Evolutionary conservation across 139 green algal genomes (phyloP), one percentile per base, ranked within the genome.

Genomic region (Spirogloea muscicola): DNA sequence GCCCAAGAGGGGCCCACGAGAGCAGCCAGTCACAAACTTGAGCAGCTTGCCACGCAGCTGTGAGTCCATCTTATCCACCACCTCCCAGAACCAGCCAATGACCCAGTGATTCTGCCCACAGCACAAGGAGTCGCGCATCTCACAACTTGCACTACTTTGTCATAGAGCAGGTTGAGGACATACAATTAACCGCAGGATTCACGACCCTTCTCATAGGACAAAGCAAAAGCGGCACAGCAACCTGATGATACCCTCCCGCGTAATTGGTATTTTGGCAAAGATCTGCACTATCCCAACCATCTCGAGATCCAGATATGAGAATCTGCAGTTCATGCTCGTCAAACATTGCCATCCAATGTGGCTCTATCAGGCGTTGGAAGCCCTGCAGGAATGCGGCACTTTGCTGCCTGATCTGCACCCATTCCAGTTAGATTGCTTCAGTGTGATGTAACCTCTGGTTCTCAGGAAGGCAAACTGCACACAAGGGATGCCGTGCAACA

Each of bases 1-100:
- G 6, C 94, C 94, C 41, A 98, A 84, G 41, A 97, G 79, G 3
- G 94, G 94, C 0, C 90, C 81, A 5, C 92, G 82, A 39, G 79
- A 88, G 82, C 86, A 91, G 51, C 81, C 84, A 2, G 93, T 98
- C 2, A 92, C 88, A 74, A 98, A 98, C 86, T 85, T 87, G 37
- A 97, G 84, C 49, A 96, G 89, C n/a, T 62, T 27, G 27, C 52
- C 29, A 41, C 77, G 63, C 41, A 83, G 61, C 16, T 77, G 60
- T 3, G 27, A 16, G 2, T 18, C 46, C 1, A 83, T 52, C 31
- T 58, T 40, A 18, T 16, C n/a, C 59, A 84, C 38, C 36, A 80
- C 81, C 62, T 84, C 39, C 93, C 93, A 98, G 60, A 98, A 95
- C 31, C 86, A 62, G 10, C 72, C 13, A 18, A 97, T 90, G n/a